Percentiles rank a stretch among this genome's conserved stretches.
These are phyloP conservation scores for Colletotrichum chlorophyti DNA, from an alignment of 2,329 filamentous ascomycete genomes.

Conservation along the genomic window DNA sequence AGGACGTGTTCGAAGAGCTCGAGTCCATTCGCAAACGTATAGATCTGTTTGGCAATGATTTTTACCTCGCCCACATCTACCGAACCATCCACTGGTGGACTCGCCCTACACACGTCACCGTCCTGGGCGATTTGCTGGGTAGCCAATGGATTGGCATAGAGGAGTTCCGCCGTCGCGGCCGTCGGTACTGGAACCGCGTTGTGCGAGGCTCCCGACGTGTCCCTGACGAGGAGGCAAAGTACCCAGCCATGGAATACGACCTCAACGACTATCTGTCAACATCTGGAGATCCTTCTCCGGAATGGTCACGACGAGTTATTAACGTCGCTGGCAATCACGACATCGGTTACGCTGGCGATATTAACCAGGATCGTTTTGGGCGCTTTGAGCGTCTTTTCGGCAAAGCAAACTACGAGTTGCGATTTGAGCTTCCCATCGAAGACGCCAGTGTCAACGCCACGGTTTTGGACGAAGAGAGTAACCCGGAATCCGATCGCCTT, in stretches of 20 bases:
- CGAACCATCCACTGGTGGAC: slow-evolving; percentile 84
- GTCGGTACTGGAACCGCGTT: slow-evolving; percentile 81
- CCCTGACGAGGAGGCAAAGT: slow-evolving; percentile 58
- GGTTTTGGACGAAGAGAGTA: slow-evolving; percentile 47
- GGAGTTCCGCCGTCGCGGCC: slow-evolving; percentile 79
- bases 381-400: slow-evolving; percentile 89
- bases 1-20: slow-evolving; percentile 73
- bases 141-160: slow-evolving; percentile 92
- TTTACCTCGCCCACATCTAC: slow-evolving; percentile 93
- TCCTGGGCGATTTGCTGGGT: slow-evolving; percentile 89
- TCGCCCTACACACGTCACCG: slow-evolving; percentile 82
- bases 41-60: slow-evolving; percentile 93
- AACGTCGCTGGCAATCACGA: slow-evolving; percentile 96
- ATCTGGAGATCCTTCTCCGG: slow-evolving; percentile 40
- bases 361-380: slow-evolving; percentile 75
- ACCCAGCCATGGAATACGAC: slow-evolving; percentile 56
- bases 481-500: slow-evolving; percentile 55
- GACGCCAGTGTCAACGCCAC: slow-evolving; percentile 47
- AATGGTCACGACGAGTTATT: slow-evolving; percentile 81
- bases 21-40: slow-evolving; percentile 77
- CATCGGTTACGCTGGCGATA: slow-evolving; percentile 92
- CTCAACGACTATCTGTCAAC: slow-evolving; percentile 56
- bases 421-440: slow-evolving; percentile 66
- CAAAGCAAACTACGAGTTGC: slow-evolving; percentile 87
- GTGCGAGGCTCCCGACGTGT: slow-evolving; percentile 74